Percentiles rank a stretch among this genome's conserved stretches.
These are phyloP conservation scores for Backusella westeae DNA, from an alignment of 192 early-diverging fungal genomes.

Conservation along the genomic window DNA sequence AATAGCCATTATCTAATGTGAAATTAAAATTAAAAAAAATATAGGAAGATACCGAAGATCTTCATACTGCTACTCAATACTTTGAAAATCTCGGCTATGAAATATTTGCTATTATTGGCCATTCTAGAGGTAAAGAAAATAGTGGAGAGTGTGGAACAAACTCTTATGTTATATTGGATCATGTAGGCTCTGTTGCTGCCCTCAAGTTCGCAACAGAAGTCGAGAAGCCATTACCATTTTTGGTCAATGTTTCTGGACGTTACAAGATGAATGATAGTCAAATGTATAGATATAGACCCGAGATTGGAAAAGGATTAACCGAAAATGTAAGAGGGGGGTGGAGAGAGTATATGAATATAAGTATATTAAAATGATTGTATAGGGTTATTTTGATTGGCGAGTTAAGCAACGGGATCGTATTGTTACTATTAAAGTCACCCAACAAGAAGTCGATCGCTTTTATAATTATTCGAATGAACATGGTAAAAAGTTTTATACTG, in stretches of 20 bases:
- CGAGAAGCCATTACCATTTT: constrained; percentile 21
- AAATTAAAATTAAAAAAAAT: neutral
- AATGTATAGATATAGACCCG: constrained; percentile 13
- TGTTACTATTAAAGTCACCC: constrained; percentile 17
- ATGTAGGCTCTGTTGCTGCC: constrained; percentile 23
- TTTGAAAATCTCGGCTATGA: constrained; percentile 34
- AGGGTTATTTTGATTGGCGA: constrained; percentile 33
- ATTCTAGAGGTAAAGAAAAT: constrained; percentile 31
- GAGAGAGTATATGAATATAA: neutral
- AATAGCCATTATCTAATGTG: neutral
- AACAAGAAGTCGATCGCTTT: constrained; percentile 26
- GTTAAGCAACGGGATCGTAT: constrained; percentile 20
- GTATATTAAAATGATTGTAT: neutral
- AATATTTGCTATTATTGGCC: constrained; percentile 31
- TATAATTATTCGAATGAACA: constrained; percentile 27
- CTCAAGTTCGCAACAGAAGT: constrained; percentile 32
- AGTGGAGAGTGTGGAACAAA: neutral
- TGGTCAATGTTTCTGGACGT: constrained; percentile 32
- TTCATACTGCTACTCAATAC: constrained; percentile 21
- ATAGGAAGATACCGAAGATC: constrained; percentile 32
- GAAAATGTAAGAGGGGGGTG: neutral
- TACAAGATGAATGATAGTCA: constrained; percentile 32
- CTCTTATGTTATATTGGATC: neutral
- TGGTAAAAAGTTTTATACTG: constrained; percentile 10
- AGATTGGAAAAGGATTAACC: constrained; percentile 13